phyloP scores from a whole-genome alignment of 2,329 filamentous ascomycete genomes.

The Balansia obtecta region DNA sequence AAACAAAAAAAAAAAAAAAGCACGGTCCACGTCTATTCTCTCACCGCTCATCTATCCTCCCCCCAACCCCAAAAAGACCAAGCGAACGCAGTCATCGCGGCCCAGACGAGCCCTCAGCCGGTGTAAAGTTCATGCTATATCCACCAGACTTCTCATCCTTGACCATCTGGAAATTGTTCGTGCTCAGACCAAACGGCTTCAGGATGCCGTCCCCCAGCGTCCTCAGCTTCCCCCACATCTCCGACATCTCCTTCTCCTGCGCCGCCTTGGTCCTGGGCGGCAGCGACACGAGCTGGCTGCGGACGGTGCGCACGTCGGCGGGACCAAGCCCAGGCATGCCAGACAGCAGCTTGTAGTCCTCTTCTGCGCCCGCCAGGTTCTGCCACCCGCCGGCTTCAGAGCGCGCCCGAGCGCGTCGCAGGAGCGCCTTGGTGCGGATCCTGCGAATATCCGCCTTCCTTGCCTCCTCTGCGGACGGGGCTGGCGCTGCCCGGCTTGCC shows the following conservation, averaged over 20 bases:
- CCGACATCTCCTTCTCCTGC: slow-evolving; percentile 75
- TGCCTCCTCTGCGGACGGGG: slow-evolving; percentile 9
- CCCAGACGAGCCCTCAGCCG: slow-evolving; percentile 13
- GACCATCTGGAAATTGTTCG: slow-evolving; percentile 87
- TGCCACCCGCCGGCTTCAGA: slow-evolving; percentile 67
- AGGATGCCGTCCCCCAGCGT: slow-evolving; percentile 83
- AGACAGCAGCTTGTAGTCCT: slow-evolving; percentile 64
- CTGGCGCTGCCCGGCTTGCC: slow-evolving; percentile 31
- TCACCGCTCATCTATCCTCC: not conserved
- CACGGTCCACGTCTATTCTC: no score
- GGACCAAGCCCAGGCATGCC: slow-evolving; percentile 42
- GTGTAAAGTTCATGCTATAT: slow-evolving; percentile 83
- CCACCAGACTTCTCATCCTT: slow-evolving; percentile 83
- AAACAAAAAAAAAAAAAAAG: no score
- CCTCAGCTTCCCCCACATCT: slow-evolving; percentile 97
- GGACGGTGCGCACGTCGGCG: slow-evolving; percentile 56
- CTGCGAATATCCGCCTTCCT: slow-evolving; percentile 52
- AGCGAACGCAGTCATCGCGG: not conserved
- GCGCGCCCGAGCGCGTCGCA: slow-evolving; percentile 64
- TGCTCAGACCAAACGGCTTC: slow-evolving; percentile 86
- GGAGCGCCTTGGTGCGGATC: slow-evolving; percentile 71
- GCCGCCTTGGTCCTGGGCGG: slow-evolving; percentile 61
- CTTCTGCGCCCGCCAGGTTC: slow-evolving; percentile 60
- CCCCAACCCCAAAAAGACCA: no score
- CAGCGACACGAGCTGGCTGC: slow-evolving; percentile 50